These are phyloP conservation scores for Talaromyces verruculosus DNA, from an alignment of 2,329 filamentous ascomycete genomes.

Conservation along the genomic window DNA sequence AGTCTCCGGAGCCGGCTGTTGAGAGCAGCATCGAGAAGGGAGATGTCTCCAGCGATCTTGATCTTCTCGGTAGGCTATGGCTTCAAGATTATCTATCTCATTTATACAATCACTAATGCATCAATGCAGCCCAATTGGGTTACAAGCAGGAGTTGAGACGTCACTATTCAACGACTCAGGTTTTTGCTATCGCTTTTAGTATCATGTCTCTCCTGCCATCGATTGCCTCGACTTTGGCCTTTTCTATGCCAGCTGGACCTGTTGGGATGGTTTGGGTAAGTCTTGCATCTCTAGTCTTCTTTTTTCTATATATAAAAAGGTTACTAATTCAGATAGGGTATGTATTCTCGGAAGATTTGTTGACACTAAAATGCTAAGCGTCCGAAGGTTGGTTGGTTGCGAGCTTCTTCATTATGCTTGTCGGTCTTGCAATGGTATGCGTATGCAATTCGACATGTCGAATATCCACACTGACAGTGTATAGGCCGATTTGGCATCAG, in stretches of 20 bases:
- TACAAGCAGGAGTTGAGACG: conserved; percentile 63
- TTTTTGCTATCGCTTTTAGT: conserved; percentile 61
- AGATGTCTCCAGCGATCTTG: conserved; percentile 12
- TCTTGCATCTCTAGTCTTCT: background rate
- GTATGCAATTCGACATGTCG: conserved; percentile 23
- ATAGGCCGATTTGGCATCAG: conserved; percentile 52
- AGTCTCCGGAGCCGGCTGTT: background rate
- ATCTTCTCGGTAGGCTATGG: conserved; percentile 18
- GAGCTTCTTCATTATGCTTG: conserved; percentile 58
- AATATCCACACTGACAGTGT: background rate
- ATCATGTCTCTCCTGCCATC: conserved; percentile 64
- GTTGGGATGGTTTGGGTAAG: conserved; percentile 62
- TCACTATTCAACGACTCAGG: conserved; percentile 62
- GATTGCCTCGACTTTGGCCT: conserved; percentile 59
- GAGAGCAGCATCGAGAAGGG: conserved; percentile 14
- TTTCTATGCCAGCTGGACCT: conserved; percentile 60
- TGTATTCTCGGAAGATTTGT: background rate
- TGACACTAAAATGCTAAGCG: background rate
- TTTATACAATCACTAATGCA: background rate
- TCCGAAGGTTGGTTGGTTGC: conserved; percentile 57
- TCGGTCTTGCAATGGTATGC: conserved; percentile 59
- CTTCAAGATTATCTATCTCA: background rate
- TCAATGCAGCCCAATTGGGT: conserved; percentile 31
- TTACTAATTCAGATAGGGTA: conserved; percentile 20
- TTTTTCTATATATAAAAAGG: background rate